Base-by-base conservation (phyloP, 306 rosid species). In the Mimosa pudica region DNA sequence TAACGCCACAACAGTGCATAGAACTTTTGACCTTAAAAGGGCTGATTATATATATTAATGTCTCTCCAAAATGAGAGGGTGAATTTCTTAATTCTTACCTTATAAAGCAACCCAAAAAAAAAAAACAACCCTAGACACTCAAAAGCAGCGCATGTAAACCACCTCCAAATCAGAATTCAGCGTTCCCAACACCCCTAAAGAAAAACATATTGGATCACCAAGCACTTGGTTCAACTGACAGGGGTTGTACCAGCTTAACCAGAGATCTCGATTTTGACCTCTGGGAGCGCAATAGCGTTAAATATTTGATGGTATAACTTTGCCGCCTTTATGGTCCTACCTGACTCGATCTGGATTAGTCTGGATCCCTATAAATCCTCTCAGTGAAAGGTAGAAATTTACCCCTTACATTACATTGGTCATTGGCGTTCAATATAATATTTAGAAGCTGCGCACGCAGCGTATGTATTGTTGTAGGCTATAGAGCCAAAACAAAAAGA, bases 401-500 rank as follows among this genome's bases (percentile, higher is more conserved):
- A 79, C 70, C 70, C 3, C 9, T 44, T 41, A 30, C 70, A 61
- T 44, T 41, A 30, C 70, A 61, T 61, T 79, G 8, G 46, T 24
- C 30, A 24, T 24, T 24, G 30, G 30, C 30, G 30, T 24, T 24
- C 46, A 74, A 44, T 14, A 71, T 70, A 20, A 71, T 70, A 20
- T 47, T 70, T 70, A 65, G 45, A 66, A 35, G 46, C 77, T 72
- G 35, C 69, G 7, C 79, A 24, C 30, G 30, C 30, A 24, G 30
- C 1, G 30, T 24, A 24, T 24, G 30, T 24, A 24, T 24, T 24
- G 30, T 24, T 42, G 36, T 42, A 74, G 13, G 67, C 78, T 41
- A 57, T 44, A 74, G n/a, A 73, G 65, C 65, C 77, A 57, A 74
- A 74, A 38, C 65, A 38, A 57, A 74, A 74, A 68, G 24, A 57